Conservation (phyloP, 2,329 filamentous ascomycete species). For the Penicillium concentricum region DNA sequence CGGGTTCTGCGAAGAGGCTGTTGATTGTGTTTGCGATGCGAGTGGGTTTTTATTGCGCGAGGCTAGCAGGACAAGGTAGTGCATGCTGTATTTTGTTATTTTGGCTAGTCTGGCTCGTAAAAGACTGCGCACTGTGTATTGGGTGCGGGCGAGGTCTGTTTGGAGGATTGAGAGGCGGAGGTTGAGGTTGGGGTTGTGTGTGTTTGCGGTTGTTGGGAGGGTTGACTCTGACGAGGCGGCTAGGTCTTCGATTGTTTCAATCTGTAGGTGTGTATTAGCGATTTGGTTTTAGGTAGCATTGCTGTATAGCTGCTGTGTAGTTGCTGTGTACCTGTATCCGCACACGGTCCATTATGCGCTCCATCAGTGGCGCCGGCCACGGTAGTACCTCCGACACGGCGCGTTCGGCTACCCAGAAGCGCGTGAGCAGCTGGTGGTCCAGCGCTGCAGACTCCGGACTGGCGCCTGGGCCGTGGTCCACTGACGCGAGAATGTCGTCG, state of each 20-base stretch:
- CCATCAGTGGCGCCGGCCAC: constrained; percentile 74
- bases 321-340: constrained; percentile 54
- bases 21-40: constrained; percentile 15
- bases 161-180: constrained; percentile 93
- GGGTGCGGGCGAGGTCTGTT: constrained; percentile 91
- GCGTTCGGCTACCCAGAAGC: constrained; percentile 90
- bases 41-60: constrained; percentile 15
- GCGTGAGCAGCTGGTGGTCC: constrained; percentile 85
- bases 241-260: constrained; percentile 66
- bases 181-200: constrained; percentile 86
- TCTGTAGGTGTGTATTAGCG: constrained; percentile 36
- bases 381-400: constrained; percentile 84
- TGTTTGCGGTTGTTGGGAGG: constrained; percentile 55
- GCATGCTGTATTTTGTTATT: constrained; percentile 54
- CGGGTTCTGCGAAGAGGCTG: constrained; percentile 15
- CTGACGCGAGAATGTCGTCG: constrained; percentile 73
- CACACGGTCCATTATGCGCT: constrained; percentile 73
- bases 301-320: background rate
- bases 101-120: constrained; percentile 84
- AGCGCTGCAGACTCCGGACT: constrained; percentile 42
- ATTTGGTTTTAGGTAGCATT: background rate
- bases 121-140: constrained; percentile 82
- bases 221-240: constrained; percentile 46
- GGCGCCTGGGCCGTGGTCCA: constrained; percentile 58
- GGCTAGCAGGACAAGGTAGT: constrained; percentile 37